Percentiles rank a stretch among this genome's conserved stretches.
phyloP scores from a whole-genome alignment of 176 grass and related monocot genomes.

The Rhynchospora tenuis region DNA sequence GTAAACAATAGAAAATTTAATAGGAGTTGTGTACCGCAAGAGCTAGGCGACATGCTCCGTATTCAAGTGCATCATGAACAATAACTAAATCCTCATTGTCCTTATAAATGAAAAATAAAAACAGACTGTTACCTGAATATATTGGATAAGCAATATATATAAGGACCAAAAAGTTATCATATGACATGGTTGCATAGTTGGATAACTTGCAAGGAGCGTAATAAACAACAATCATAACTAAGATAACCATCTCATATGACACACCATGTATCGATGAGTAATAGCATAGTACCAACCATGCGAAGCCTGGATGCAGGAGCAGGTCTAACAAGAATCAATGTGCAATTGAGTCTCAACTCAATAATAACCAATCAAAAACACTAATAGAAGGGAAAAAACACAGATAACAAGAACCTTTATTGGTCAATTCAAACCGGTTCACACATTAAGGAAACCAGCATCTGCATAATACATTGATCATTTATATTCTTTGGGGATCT shows the following conservation, averaged over 20 bases:
- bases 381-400: neutral
- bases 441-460: neutral
- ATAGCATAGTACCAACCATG: neutral
- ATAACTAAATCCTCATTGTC: constrained; percentile 78
- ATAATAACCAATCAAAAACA: neutral
- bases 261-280: neutral
- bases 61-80: constrained; percentile 88
- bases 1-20: constrained; percentile 18
- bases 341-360: neutral
- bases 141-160: neutral
- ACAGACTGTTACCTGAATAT: neutral
- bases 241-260: neutral
- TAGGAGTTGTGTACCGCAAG: constrained; percentile 57
- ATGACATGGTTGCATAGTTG: neutral
- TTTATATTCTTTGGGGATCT: neutral
- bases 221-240: neutral
- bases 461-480: neutral
- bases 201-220: neutral
- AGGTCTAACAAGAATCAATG: neutral
- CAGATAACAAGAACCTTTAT: neutral
- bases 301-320: neutral
- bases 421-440: neutral
- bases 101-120: constrained; percentile 34
- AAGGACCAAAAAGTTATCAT: neutral
- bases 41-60: constrained; percentile 72